A percentile compares a stretch with the other conserved stretches of the same genome.
phyloP scores from a whole-genome alignment of 257 asterid genomes.

The Jasminum sambac region DNA sequence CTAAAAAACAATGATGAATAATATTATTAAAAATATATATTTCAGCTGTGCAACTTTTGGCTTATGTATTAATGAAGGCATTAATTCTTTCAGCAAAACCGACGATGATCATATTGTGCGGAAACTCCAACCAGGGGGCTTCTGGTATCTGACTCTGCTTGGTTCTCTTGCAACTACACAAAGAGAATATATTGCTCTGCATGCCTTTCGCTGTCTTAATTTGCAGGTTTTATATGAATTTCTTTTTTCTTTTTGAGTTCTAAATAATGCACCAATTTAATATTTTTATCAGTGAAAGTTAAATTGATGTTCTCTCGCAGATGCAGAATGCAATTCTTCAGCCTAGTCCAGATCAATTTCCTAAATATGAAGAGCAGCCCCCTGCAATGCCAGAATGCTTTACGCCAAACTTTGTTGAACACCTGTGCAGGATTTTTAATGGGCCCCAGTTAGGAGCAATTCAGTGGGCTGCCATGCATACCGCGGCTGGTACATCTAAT shows the following conservation, averaged over 20 bases:
- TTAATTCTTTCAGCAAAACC: conserved; percentile 50
- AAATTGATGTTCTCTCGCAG: conserved; percentile 39
- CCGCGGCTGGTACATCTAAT: conserved; percentile 93
- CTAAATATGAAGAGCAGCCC: conserved; percentile 93
- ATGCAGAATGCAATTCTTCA: conserved; percentile 99
- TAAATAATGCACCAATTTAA: neutral
- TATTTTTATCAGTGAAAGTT: conserved; percentile 20
- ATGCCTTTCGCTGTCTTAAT: conserved; percentile 95
- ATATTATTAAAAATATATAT: neutral
- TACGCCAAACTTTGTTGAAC: conserved; percentile 80
- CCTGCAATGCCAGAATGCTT: conserved; percentile 99
- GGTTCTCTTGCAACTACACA: conserved; percentile 97
- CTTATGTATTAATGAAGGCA: conserved; percentile 23
- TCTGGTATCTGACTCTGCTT: conserved; percentile 84
- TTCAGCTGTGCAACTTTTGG: conserved; percentile 17
- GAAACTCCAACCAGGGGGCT: conserved; percentile 85
- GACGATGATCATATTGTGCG: conserved; percentile 81
- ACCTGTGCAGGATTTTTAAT: conserved; percentile 75
- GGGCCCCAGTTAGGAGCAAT: conserved; percentile 93
- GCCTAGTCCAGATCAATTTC: conserved; percentile 95
- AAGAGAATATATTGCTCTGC: conserved; percentile 88
- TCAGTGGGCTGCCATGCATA: conserved; percentile 98
- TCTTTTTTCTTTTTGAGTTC: conserved; percentile 7
- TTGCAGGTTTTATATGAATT: conserved; percentile 55
- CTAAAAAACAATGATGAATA: neutral